Conservation (phyloP, 257 asterid genomes). For the Solanum paucissectum region DNA sequence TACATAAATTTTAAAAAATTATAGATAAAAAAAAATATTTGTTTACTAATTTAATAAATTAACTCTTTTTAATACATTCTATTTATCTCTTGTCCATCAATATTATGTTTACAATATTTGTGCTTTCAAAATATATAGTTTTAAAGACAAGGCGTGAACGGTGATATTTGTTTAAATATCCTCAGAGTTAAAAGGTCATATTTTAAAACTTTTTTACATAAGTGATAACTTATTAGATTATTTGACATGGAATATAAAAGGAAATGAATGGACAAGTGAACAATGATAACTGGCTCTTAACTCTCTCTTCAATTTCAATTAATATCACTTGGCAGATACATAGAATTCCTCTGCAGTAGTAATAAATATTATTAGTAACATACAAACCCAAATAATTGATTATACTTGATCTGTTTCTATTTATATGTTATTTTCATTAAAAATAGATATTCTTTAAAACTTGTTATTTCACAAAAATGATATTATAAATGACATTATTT, state of each 20-base stretch:
- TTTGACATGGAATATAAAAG: neutral
- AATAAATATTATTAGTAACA: neutral
- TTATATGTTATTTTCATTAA: too few species aligned
- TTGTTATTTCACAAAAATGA: too few species aligned
- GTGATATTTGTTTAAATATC: neutral
- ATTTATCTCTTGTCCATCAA: too few species aligned
- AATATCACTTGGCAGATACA: too few species aligned
- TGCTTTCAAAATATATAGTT: neutral
- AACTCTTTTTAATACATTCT: too few species aligned
- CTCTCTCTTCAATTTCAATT: conserved; percentile 1
- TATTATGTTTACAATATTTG: neutral
- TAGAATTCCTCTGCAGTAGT: conserved; percentile 19
- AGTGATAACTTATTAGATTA: neutral
- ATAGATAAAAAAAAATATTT: too few species aligned
- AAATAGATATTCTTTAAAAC: too few species aligned
- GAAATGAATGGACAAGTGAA: neutral
- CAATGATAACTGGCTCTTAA: neutral
- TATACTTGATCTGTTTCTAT: neutral
- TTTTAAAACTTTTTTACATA: too few species aligned
- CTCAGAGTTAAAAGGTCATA: neutral
- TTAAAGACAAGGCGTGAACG: neutral
- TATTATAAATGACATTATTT: too few species aligned
- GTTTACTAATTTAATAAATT: too few species aligned
- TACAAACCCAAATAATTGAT: neutral
- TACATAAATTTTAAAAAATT: too few species aligned